phyloP scores from a whole-genome alignment of 2,329 filamentous ascomycete species.

The Talaromyces sp. region DNA sequence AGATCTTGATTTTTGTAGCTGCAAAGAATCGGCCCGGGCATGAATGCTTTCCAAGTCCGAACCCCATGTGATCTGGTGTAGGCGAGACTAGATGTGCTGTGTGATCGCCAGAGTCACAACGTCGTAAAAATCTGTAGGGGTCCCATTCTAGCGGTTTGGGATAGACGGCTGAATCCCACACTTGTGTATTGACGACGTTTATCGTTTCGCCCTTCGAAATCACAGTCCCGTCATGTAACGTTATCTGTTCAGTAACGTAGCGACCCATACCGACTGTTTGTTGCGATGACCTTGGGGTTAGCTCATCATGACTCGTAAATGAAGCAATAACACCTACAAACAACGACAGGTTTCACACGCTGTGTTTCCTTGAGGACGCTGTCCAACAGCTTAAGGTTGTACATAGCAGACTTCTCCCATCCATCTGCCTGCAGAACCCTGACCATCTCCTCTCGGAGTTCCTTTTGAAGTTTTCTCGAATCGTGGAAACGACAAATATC shows the following conservation, averaged over 20 bases:
- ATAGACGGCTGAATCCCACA: slow-evolving; percentile 48
- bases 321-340: slow-evolving; percentile 17
- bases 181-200: slow-evolving; percentile 18
- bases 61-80: slow-evolving; percentile 50
- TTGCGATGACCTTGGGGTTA: neutral
- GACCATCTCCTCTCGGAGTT: neutral
- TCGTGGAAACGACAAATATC: neutral
- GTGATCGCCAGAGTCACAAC: slow-evolving; percentile 28
- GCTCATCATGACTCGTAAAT: neutral
- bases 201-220: slow-evolving; percentile 46
- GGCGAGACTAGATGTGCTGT: slow-evolving; percentile 28
- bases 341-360: slow-evolving; percentile 19
- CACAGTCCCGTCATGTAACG: slow-evolving; percentile 42
- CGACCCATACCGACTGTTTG: slow-evolving; percentile 16
- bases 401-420: neutral
- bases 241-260: slow-evolving; percentile 13
- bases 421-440: neutral
- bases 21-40: slow-evolving; percentile 32
- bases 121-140: slow-evolving; percentile 49
- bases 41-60: slow-evolving; percentile 56
- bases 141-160: slow-evolving; percentile 44
- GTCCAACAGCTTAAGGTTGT: slow-evolving; percentile 21
- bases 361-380: slow-evolving; percentile 24
- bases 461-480: neutral
- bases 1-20: slow-evolving; percentile 25